These are phyloP conservation scores for Coniochaeta sp. DNA, from an alignment of 2,329 filamentous ascomycete genomes.

Conservation along the genomic window DNA sequence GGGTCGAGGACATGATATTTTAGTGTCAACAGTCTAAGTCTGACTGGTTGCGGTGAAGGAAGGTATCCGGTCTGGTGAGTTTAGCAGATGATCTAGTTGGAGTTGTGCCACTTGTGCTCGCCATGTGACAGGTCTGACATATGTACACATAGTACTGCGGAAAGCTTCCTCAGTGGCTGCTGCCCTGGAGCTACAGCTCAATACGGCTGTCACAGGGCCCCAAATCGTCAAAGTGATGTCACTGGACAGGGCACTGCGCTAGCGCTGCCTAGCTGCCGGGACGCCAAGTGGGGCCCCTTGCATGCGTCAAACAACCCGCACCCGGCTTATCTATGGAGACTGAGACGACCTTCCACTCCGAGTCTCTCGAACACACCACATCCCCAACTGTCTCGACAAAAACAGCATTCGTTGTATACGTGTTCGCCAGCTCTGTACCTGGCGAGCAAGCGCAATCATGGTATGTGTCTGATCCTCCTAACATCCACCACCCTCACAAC, in stretches of 20 bases:
- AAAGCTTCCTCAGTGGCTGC: neutral
- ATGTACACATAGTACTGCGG: no score
- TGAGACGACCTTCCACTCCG: neutral
- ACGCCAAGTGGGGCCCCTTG: neutral
- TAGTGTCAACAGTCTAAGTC: neutral
- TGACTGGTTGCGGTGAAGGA: neutral
- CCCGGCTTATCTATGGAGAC: neutral
- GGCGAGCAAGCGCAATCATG: neutral
- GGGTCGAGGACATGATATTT: constrained; percentile 5
- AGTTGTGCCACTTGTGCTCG: neutral
- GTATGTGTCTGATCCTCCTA: neutral
- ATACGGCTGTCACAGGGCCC: neutral
- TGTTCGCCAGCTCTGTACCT: neutral
- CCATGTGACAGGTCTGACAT: neutral
- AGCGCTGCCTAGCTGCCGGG: neutral
- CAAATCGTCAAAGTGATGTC: neutral
- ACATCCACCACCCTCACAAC: neutral
- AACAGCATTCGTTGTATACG: neutral
- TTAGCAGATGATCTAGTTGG: neutral
- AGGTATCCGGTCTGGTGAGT: neutral
- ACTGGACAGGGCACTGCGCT: neutral
- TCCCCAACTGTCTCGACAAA: neutral
- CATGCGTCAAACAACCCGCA: neutral
- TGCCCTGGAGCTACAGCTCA: neutral
- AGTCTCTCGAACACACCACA: neutral